A percentile compares a stretch with the other conserved stretches of the same genome.
Evolutionary conservation across 139 green algal genomes (phyloP).

Genomic region (Coccomyxa sp.): DNA sequence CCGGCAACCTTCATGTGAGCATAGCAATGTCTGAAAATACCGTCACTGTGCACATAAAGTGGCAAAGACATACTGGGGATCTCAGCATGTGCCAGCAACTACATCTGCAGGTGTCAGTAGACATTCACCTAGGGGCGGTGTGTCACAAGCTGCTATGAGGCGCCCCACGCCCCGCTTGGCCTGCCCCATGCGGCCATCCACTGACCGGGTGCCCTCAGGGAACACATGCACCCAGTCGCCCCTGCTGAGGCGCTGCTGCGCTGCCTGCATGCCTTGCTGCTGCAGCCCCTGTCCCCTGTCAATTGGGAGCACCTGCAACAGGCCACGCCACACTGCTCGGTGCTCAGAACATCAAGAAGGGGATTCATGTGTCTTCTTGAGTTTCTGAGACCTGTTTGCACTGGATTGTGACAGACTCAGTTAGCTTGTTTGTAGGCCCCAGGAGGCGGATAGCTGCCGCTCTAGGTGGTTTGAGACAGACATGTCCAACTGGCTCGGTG

Average conservation of each 20-base stretch:
- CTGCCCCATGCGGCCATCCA: slow-evolving; percentile 55
- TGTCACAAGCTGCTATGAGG: slow-evolving; percentile 42
- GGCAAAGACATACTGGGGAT: background rate
- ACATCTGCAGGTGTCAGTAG: background rate
- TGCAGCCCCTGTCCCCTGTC: slow-evolving; percentile 71
- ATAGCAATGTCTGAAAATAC: background rate
- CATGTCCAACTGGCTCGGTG: background rate
- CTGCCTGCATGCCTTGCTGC: slow-evolving; percentile 73
- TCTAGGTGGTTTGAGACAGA: background rate
- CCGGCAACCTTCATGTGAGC: background rate
- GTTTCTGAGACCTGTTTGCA: background rate
- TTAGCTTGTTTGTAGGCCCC: background rate
- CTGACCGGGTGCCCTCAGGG: slow-evolving; percentile 80
- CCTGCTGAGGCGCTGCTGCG: slow-evolving; percentile 44
- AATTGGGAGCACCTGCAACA: slow-evolving; percentile 70
- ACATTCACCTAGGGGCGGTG: slow-evolving; percentile 42
- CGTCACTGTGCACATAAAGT: background rate
- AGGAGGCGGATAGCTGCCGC: background rate
- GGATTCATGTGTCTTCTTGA: background rate
- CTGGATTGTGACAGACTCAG: background rate
- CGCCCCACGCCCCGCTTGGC: slow-evolving; percentile 67
- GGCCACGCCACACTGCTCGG: background rate
- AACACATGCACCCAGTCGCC: slow-evolving; percentile 96
- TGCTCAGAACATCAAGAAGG: background rate
- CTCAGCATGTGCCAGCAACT: background rate